Evolutionary conservation across 495 filamentous ascomycete genomes (phyloP).

Genomic region (Parachaetomium inaequale): DNA sequence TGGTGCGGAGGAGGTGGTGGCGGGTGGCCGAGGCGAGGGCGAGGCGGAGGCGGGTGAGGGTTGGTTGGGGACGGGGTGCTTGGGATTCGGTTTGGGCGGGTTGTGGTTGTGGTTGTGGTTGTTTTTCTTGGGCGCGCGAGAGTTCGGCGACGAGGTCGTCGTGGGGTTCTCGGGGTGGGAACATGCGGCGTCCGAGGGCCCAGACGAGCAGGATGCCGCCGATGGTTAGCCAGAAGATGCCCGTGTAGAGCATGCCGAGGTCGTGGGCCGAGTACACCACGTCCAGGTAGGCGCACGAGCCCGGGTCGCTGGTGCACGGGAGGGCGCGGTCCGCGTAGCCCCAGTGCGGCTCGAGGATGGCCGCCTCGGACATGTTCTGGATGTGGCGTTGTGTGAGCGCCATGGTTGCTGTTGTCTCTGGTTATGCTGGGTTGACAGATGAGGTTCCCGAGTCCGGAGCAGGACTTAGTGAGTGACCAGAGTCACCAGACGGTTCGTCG

Average conservation of each 20-base stretch:
- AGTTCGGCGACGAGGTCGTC: conserved; percentile 18
- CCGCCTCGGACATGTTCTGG: conserved; percentile 40
- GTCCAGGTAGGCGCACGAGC: conserved; percentile 62
- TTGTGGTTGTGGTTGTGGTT: not conserved
- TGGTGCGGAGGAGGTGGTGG: conserved; percentile 46
- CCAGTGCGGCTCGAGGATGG: conserved; percentile 53
- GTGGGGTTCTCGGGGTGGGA: conserved; percentile 22
- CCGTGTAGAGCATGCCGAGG: conserved; percentile 56
- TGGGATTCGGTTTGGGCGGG: conserved; percentile 1
- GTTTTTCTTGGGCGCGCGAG: not conserved
- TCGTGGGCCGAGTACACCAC: conserved; percentile 58
- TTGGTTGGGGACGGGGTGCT: conserved; percentile 21
- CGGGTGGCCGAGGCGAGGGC: conserved; percentile 31
- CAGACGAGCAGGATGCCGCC: conserved; percentile 49
- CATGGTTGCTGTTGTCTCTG: conserved; percentile 5
- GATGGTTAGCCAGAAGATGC: conserved; percentile 59
- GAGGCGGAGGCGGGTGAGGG: conserved; percentile 37
- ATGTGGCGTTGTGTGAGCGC: conserved; percentile 25
- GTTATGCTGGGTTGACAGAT: not conserved
- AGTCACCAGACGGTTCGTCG: not conserved
- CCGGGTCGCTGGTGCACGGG: conserved; percentile 57
- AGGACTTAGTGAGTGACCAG: not conserved
- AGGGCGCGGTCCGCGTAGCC: conserved; percentile 55
- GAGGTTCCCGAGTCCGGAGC: not conserved
- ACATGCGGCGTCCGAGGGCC: conserved; percentile 36